These are phyloP conservation scores for Stipa capillata DNA, from an alignment of 176 grass and related monocot genomes.

Conservation along the genomic window DNA sequence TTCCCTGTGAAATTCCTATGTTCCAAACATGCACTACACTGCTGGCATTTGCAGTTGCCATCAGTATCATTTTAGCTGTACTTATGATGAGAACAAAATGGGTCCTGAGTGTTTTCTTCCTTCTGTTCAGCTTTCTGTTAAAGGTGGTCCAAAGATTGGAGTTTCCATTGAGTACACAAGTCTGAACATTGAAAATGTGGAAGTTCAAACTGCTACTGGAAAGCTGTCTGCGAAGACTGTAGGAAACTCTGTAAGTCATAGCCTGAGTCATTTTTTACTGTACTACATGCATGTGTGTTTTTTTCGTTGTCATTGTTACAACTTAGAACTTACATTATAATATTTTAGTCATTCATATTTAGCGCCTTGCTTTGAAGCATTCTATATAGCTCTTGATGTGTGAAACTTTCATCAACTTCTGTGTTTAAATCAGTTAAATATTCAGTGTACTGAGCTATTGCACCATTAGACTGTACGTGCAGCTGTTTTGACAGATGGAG, in stretches of 20 bases:
- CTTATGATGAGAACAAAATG: neutral
- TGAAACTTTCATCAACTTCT: neutral
- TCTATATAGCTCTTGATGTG: neutral
- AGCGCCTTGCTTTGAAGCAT: slow-evolving; percentile 6
- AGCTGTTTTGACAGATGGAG: slow-evolving; percentile 56
- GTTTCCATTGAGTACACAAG: slow-evolving; percentile 64
- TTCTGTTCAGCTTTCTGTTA: slow-evolving; percentile 60
- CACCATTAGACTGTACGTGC: slow-evolving; percentile 72
- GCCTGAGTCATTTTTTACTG: neutral
- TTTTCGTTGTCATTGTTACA: neutral
- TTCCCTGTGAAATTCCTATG: neutral
- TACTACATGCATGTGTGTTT: neutral
- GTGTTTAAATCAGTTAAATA: neutral
- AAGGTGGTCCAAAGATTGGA: slow-evolving; percentile 88
- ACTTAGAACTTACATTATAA: neutral
- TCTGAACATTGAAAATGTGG: slow-evolving; percentile 42
- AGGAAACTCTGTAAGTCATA: slow-evolving; percentile 86
- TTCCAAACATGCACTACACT: neutral
- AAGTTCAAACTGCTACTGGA: slow-evolving; percentile 59
- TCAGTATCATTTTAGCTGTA: neutral
- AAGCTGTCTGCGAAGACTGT: slow-evolving; percentile 65
- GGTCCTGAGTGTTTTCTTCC: slow-evolving; percentile 13
- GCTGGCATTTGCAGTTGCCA: slow-evolving; percentile 1
- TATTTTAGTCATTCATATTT: neutral
- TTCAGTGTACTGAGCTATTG: slow-evolving; percentile 24